These are phyloP conservation scores for Phytomonas francai DNA, from an alignment of 208 protist genomes.

Conservation along the genomic window DNA sequence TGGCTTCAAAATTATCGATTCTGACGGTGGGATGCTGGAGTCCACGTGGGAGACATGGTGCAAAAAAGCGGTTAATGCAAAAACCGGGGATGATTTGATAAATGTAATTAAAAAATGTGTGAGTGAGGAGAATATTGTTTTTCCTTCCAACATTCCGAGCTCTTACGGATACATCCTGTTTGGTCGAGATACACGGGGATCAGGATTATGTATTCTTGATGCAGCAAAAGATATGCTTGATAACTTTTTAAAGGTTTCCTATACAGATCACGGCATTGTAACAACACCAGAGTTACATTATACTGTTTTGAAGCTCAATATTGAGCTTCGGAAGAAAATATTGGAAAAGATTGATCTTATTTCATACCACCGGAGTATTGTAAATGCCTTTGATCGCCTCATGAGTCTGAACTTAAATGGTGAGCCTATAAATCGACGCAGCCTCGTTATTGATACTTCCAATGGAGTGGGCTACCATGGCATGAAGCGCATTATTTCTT, in stretches of 20 bases:
- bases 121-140: not conserved
- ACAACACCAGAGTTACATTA: constrained; percentile 80
- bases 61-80: constrained; percentile 44
- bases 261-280: constrained; percentile 19
- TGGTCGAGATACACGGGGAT: constrained; percentile 48
- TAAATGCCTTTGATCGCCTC: constrained; percentile 19
- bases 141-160: constrained; percentile 3
- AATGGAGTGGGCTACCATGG: constrained; percentile 83
- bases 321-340: too few species aligned
- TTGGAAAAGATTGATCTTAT: constrained; percentile 4
- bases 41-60: constrained; percentile 60
- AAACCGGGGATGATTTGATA: constrained; percentile 37
- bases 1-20: constrained; percentile 86
- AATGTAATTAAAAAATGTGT: constrained; percentile 27
- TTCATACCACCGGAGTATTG: constrained; percentile 27
- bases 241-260: constrained; percentile 13
- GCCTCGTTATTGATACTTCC: constrained; percentile 74
- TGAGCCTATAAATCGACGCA: too few species aligned
- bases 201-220: constrained; percentile 31
- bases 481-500: constrained; percentile 30
- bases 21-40: constrained; percentile 65
- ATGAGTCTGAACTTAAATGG: too few species aligned
- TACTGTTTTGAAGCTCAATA: constrained; percentile 17
- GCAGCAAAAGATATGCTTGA: constrained; percentile 19
- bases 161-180: constrained; percentile 25